Conservation (phyloP, 2,329 filamentous ascomycete species). For the Alternaria rosae region DNA sequence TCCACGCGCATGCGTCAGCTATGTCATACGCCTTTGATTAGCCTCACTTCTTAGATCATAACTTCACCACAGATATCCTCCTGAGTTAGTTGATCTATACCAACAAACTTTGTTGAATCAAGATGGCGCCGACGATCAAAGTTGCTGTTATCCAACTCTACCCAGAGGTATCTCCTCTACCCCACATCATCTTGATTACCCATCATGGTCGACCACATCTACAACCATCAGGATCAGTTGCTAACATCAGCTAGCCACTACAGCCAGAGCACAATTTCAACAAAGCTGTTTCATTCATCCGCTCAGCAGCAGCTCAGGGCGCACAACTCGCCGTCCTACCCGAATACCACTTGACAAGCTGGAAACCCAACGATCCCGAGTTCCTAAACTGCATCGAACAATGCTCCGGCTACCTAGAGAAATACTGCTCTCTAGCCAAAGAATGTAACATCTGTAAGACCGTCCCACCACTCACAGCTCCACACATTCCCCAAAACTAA, state of each 20-base stretch:
- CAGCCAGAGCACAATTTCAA: conserved; percentile 57
- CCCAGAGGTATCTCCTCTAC: conserved; percentile 51
- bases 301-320: conserved; percentile 55
- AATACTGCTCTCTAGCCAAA: conserved; percentile 69
- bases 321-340: conserved; percentile 60
- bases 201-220: not conserved
- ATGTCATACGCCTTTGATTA: conserved; percentile 3
- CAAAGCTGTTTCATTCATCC: conserved; percentile 55
- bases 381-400: conserved; percentile 66
- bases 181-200: not conserved
- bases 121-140: conserved; percentile 56
- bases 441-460: conserved; percentile 63
- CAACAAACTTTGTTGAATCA: not conserved
- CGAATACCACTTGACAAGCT: conserved; percentile 79
- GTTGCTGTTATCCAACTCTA: conserved; percentile 60
- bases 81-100: not conserved
- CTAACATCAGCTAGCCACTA: conserved; percentile 50
- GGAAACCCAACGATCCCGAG: conserved; percentile 68
- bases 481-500: not conserved
- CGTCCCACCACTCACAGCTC: not conserved
- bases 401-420: conserved; percentile 64
- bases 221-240: not conserved
- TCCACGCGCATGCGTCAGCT: conserved; percentile 3
- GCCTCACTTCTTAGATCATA: not conserved
- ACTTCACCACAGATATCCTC: not conserved